phyloP scores from a whole-genome alignment of 2,329 filamentous ascomycete species.

The Mycosphaerella arachidis region DNA sequence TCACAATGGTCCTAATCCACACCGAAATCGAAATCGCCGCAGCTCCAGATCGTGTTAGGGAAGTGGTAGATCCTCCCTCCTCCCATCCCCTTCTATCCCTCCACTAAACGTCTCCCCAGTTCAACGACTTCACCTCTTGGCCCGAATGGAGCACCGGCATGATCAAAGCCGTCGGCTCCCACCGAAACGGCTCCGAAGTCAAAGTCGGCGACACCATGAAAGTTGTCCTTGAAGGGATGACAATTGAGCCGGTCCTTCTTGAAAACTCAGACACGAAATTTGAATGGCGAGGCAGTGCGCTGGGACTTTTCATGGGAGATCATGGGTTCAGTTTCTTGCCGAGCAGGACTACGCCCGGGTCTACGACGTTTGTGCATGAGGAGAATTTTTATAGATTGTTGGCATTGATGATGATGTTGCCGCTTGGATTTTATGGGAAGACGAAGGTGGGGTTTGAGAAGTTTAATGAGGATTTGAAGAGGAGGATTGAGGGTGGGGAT shows the following conservation, averaged over 20 bases:
- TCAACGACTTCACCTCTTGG: background rate
- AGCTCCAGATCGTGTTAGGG: background rate
- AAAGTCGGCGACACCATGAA: constrained; percentile 13
- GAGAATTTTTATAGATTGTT: constrained; percentile 17
- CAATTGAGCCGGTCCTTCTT: constrained; percentile 11
- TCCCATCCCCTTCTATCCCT: background rate
- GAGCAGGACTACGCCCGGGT: constrained; percentile 10
- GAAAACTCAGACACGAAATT: constrained; percentile 5
- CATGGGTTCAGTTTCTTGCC: constrained; percentile 17
- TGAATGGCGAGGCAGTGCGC: constrained; percentile 15
- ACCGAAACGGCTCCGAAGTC: background rate
- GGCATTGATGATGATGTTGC: constrained; percentile 5
- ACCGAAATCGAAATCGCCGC: background rate
- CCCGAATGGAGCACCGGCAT: background rate
- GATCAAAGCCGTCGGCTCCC: background rate
- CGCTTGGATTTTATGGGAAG: constrained; percentile 3
- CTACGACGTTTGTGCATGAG: constrained; percentile 17
- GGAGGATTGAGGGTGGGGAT: constrained; percentile 11
- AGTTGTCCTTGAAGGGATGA: constrained; percentile 13
- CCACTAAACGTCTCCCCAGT: background rate
- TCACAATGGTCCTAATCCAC: background rate
- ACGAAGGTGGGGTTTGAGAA: constrained; percentile 13
- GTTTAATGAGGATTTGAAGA: constrained; percentile 20
- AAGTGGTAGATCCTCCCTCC: background rate
- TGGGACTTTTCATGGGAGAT: constrained; percentile 14